Base-by-base conservation (phyloP, 192 early-diverging fungal genomes). In the Coemansia sp. region DNA sequence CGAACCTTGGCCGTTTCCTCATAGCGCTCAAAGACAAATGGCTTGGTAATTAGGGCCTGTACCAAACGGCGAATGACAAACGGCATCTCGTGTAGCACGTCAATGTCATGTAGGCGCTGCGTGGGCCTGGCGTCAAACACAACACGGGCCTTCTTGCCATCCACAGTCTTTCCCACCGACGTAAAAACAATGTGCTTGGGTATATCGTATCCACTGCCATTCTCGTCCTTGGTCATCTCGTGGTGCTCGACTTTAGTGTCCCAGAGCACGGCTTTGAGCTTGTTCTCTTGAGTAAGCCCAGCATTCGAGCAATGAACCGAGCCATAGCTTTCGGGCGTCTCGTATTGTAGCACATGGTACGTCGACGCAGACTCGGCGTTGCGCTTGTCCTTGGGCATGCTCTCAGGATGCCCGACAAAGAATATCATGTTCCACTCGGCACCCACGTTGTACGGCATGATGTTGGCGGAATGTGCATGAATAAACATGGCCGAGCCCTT, bases 1-100 rank as follows among this genome's bases (percentile, higher is more conserved):
- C 78, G 85, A 20, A 98, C 79, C 47, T 86, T 83, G 38, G 89
- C 88, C 8, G 75, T 79, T 3, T 87, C 87, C 31, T 88, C 85
- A 56, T 90, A 86, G 88, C 94, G 95, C 74, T 98, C 93, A 74
- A 95, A 98, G 31, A 94, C 85, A 63, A 88, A 97, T 34, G 96
- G 96, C 61, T 92, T 91, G 19, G 93, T 94, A 26, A 98, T 89
- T 63, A 96, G 88, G 0, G 94, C 89, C 81, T 96, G 91, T 42
- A 98, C 91, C 44, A 96, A 70, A 62, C 91, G 94, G 49, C 90
- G 86, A n/a, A 98, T 53, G 40, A 96, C 76, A 74, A 85, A 98
- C 14, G 96, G 94, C 71, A 98, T 86, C 68, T 94, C 93, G n/a
- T 84, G 74, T 37, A 98, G 77, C 12, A 96, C 85, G 72, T 98